Percentiles rank a stretch among this genome's conserved stretches.
Conservation (phyloP, 2,329 filamentous ascomycete genomes). For the Nothomitra cinnamomea region DNA sequence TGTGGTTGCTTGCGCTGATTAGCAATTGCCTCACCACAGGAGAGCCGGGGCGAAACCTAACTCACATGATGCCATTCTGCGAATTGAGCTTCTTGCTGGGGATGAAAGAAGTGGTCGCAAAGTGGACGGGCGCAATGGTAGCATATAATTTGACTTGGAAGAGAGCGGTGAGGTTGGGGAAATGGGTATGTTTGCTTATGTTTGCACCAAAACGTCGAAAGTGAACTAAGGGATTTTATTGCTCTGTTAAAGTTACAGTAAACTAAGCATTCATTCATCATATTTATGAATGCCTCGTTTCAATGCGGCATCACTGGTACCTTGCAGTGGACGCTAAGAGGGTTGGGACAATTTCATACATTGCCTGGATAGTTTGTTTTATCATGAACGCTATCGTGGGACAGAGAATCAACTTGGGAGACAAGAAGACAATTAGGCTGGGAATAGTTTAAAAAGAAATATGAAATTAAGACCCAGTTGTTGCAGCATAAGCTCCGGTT, state of each 20-base stretch:
- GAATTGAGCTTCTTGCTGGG: neutral
- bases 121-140: neutral
- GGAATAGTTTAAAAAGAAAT: constrained; percentile 1
- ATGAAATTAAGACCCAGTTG: constrained; percentile 2
- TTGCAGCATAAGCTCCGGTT: neutral
- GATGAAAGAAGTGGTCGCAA: neutral
- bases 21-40: neutral
- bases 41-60: neutral
- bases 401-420: neutral
- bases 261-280: too few species aligned
- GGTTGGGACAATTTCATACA: neutral
- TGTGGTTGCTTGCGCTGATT: neutral
- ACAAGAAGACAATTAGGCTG: neutral
- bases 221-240: neutral
- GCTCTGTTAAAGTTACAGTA: neutral
- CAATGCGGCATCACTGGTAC: neutral
- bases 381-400: neutral
- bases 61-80: neutral
- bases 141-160: neutral
- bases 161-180: neutral
- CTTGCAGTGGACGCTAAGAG: neutral
- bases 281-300: too few species aligned
- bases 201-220: neutral
- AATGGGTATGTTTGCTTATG: neutral
- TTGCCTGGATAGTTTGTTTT: neutral